phyloP scores from a whole-genome alignment of 75 land plant species.

The Isoetes taiwanensis region DNA sequence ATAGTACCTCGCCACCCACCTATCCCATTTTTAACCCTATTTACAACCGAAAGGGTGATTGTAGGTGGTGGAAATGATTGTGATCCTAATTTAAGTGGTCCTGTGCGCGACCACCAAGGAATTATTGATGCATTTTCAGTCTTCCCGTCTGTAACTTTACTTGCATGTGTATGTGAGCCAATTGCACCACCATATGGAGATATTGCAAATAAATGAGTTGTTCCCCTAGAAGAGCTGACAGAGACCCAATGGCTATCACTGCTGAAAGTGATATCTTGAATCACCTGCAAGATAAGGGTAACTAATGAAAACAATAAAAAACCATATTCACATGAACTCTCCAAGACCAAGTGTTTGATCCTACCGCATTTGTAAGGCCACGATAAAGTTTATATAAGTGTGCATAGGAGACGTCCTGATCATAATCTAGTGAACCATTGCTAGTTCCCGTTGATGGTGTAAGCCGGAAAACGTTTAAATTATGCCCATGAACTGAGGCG shows the following conservation, averaged over 20 bases:
- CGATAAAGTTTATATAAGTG: conserved; percentile 90
- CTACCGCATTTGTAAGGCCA: conserved; percentile 90
- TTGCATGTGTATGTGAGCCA: conserved; percentile 23
- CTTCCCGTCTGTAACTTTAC: conserved; percentile 8
- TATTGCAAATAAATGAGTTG: conserved; percentile 83
- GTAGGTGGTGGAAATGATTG: conserved; percentile 39
- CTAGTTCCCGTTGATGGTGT: conserved; percentile 32
- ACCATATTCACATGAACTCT: too few species aligned
- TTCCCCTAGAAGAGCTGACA: conserved; percentile 96
- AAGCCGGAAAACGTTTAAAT: conserved; percentile 77
- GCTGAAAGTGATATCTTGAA: conserved; percentile 93
- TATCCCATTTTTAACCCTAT: conserved; percentile 67
- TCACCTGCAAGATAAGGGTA: conserved; percentile 43
- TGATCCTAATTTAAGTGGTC: conserved; percentile 23
- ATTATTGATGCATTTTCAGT: conserved; percentile 14
- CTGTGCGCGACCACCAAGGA: conserved; percentile 38
- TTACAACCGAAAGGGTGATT: conserved; percentile 54
- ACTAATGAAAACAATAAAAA: background rate
- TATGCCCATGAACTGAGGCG: conserved; percentile 94
- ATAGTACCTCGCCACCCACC: conserved; percentile 76
- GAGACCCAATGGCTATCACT: conserved; percentile 80
- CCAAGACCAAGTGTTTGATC: too few species aligned
- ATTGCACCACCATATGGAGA: conserved; percentile 56
- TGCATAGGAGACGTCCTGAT: conserved; percentile 28
- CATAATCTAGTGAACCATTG: conserved; percentile 24